Conservation (phyloP, 352 stramenopile species). For the Pythium insidiosum region DNA sequence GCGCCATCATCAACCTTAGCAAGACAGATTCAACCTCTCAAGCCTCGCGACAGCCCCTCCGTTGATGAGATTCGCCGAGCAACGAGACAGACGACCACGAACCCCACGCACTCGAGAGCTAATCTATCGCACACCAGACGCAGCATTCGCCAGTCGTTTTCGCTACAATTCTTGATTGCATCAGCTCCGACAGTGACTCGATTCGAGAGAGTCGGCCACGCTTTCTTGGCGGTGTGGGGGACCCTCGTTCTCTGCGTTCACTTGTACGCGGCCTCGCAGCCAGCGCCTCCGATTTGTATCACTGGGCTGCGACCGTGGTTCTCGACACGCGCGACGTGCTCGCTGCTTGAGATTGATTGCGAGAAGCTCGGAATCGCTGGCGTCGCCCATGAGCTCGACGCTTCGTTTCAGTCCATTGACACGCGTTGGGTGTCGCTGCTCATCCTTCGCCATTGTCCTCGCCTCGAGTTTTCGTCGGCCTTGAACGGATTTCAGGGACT, state of each 20-base stretch:
- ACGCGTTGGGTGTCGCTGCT: slow-evolving; percentile 8
- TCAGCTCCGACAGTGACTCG: too few relatives aligned
- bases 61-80: not conserved
- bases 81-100: not conserved
- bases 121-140: too few relatives aligned
- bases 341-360: slow-evolving; percentile 3
- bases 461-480: slow-evolving; percentile 15
- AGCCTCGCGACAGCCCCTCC: not conserved
- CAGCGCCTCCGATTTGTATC: not conserved
- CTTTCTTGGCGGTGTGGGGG: not conserved
- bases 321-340: not conserved
- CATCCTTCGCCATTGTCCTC: slow-evolving; percentile 22
- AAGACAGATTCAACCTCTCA: not conserved
- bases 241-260: not conserved
- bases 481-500: slow-evolving; percentile 19
- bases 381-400: not conserved
- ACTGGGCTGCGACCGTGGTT: slow-evolving; percentile 1
- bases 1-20: not conserved
- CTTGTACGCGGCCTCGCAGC: not conserved
- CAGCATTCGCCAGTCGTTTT: too few relatives aligned
- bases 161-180: too few relatives aligned
- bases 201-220: not conserved
- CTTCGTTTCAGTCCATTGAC: slow-evolving; percentile 10
- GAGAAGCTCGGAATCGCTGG: too few relatives aligned
- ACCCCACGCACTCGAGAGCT: too few relatives aligned